These are phyloP conservation scores for Cladophialophora carrionii DNA, from an alignment of 2,329 filamentous ascomycete genomes.

Conservation along the genomic window DNA sequence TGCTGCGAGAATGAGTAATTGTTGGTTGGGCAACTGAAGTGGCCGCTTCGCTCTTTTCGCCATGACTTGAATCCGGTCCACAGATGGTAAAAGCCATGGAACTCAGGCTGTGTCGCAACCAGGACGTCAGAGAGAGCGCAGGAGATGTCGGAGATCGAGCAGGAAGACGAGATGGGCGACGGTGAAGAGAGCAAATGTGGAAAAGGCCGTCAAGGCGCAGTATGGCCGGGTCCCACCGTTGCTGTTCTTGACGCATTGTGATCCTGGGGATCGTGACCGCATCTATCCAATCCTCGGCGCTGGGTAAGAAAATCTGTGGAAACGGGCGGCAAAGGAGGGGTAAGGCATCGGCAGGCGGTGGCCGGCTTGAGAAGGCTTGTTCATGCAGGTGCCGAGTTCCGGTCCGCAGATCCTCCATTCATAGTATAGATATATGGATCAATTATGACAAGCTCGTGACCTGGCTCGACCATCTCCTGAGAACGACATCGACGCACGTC, in stretches of 20 bases:
- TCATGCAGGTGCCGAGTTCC: constrained; percentile 6
- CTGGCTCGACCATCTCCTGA: neutral
- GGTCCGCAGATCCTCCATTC: neutral
- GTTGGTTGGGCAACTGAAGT: constrained; percentile 70
- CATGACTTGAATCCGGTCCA: constrained; percentile 25
- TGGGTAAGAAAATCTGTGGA: constrained; percentile 3
- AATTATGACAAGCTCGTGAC: neutral
- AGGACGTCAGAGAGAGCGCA: neutral
- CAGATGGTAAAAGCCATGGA: constrained; percentile 26
- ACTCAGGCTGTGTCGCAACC: neutral
- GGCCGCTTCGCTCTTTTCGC: constrained; percentile 43
- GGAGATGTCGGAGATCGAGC: neutral
- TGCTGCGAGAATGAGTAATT: constrained; percentile 76
- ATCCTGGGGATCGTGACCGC: constrained; percentile 2
- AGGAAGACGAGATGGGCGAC: neutral
- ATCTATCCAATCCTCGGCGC: constrained; percentile 12
- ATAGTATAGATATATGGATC: no score
- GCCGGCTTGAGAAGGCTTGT: constrained; percentile 2
- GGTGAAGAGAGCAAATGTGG: neutral
- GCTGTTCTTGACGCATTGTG: constrained; percentile 6
- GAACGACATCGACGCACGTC: no score
- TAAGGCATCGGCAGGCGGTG: neutral
- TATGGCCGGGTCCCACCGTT: constrained; percentile 21
- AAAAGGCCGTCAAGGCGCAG: constrained; percentile 23
- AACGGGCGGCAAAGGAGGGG: constrained; percentile 15